Evolutionary conservation across 2,329 filamentous ascomycete species (phyloP).

Genomic region (Microdochium trichocladiopsis): DNA sequence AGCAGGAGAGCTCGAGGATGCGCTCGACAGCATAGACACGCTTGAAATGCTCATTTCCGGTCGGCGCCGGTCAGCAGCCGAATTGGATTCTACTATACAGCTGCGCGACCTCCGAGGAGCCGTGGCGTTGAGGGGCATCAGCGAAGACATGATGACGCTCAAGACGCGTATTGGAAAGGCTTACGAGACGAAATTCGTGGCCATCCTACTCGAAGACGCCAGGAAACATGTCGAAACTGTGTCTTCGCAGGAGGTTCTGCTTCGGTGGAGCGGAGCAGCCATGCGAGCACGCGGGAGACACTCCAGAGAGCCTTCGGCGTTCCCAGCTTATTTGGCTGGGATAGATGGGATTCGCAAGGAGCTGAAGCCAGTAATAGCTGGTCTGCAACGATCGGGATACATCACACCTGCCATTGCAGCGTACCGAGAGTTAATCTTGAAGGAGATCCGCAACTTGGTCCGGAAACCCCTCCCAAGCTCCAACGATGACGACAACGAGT

Average conservation of each 20-base stretch:
- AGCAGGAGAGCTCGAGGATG: constrained; percentile 73
- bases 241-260: constrained; percentile 64
- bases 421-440: constrained; percentile 76
- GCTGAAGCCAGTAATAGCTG: constrained; percentile 64
- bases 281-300: constrained; percentile 64
- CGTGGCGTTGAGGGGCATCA: constrained; percentile 73
- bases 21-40: constrained; percentile 68
- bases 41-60: constrained; percentile 78
- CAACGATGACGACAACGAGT: constrained; percentile 88
- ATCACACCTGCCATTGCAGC: constrained; percentile 74
- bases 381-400: constrained; percentile 75
- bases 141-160: constrained; percentile 67
- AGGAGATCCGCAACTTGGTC: constrained; percentile 82
- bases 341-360: constrained; percentile 64
- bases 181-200: constrained; percentile 76
- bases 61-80: constrained; percentile 37
- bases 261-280: constrained; percentile 76
- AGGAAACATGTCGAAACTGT: constrained; percentile 72
- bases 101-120: constrained; percentile 68
- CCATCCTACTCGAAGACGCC: constrained; percentile 71
- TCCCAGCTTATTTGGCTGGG: constrained; percentile 73
- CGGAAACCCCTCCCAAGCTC: constrained; percentile 83
- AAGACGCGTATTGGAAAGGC: constrained; percentile 78
- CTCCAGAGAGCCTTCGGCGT: constrained; percentile 57
- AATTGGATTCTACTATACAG: constrained; percentile 24